Evolutionary conservation across 805 yeast genomes (phyloP), one percentile per base, ranked within the genome.

Genomic region (Yamadazyma akitaensis): DNA sequence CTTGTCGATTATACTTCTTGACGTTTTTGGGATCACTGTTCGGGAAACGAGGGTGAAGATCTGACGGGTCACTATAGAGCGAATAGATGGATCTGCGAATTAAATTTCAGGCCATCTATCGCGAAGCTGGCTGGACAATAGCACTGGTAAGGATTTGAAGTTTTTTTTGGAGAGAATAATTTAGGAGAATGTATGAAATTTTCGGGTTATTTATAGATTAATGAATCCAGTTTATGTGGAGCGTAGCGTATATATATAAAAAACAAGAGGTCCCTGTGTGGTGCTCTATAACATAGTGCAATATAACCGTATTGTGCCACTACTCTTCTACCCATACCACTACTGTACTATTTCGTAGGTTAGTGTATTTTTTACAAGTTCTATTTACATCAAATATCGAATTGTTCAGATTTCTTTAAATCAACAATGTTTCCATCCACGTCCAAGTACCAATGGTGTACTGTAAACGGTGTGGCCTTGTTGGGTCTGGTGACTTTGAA

Each of bases 401-500:
- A 62, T 39, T 65, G 59, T 14, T 44, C 47, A 16, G 39, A 39
- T 35, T 51, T 49, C 42, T 56, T 56, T 55, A 69, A 65, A 47
- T 69, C 67, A 24, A 60, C 42, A 13, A 43, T 49, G 5, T 50
- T 40, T 2, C 58, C 64, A 17, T 51, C 51, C 24, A 61, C 56
- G 32, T 49, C 60, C 54, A 72, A 60, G 14, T 54, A 47, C 55
- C 68, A 67, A 31, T 61, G 62, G 37, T 67, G 62, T 21, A 72
- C 60, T 18, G 63, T 60, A 49, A 72, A 71, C 8, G 73, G 75
- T 40, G 79, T 80, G 39, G 71, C 68, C 52, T 78, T 76, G 43
- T 79, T 73, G 34, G 77, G 79, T 63, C 92, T 79, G 47, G 77
- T 76, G n/a, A 96, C 96, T 49, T 79, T 76, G 62, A 94, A 77